These are phyloP conservation scores for Tricladium varicosporioides DNA, from an alignment of 2,329 filamentous ascomycete genomes.

Conservation along the genomic window DNA sequence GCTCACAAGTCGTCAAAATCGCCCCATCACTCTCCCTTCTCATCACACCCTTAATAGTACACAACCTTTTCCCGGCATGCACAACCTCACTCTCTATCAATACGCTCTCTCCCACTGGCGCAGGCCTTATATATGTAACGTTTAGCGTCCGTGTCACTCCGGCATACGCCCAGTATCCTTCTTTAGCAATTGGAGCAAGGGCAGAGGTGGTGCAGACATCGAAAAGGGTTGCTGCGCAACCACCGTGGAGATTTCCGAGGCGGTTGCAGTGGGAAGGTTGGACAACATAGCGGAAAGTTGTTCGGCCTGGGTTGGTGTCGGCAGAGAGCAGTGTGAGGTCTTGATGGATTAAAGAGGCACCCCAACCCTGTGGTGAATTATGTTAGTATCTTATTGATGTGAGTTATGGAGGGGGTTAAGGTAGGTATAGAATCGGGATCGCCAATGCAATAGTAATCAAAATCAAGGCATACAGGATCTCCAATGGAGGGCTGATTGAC, in stretches of 20 bases:
- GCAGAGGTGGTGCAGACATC: conserved; percentile 63
- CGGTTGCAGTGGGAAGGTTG: conserved; percentile 52
- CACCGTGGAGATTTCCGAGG: conserved; percentile 56
- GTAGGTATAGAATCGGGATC: background rate
- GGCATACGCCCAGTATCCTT: conserved; percentile 59
- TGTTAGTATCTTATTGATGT: background rate
- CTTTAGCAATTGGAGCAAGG: conserved; percentile 53
- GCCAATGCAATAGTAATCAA: no score
- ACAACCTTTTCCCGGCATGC: conserved; percentile 55
- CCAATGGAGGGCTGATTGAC: no score
- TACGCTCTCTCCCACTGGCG: conserved; percentile 55
- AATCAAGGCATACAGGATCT: no score
- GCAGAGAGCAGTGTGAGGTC: conserved; percentile 26
- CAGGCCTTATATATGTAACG: conserved; percentile 65
- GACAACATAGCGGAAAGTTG: conserved; percentile 45
- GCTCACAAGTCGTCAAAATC: conserved; percentile 58
- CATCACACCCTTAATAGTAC: conserved; percentile 53
- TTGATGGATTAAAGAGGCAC: conserved; percentile 16
- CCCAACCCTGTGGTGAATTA: conserved; percentile 27
- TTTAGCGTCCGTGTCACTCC: conserved; percentile 66
- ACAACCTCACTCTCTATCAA: conserved; percentile 57
- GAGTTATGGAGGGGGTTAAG: background rate
- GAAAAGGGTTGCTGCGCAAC: conserved; percentile 64
- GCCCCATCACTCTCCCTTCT: conserved; percentile 50
- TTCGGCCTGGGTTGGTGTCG: conserved; percentile 21